Percentiles rank a stretch among this genome's conserved stretches.
Conservation (phyloP, 2,329 filamentous ascomycete species). For the Pezicula neosporulosa region DNA sequence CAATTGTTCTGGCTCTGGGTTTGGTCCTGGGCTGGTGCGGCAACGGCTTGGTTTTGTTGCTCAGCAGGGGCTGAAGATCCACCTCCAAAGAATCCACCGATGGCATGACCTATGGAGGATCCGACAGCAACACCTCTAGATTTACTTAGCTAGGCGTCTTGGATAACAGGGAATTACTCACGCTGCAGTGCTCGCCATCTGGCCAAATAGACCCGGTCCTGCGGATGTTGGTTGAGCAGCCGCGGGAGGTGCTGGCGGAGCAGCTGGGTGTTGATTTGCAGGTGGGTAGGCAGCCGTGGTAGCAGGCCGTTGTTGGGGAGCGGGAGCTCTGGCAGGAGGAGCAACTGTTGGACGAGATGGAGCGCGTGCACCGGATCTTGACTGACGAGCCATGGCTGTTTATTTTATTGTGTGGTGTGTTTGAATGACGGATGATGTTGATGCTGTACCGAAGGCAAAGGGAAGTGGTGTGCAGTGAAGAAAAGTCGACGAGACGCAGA, state of each 20-base stretch:
- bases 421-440: conserved; percentile 1
- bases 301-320: conserved; percentile 60
- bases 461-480: background rate
- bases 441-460: too few species aligned
- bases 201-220: conserved; percentile 84
- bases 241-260: conserved; percentile 45
- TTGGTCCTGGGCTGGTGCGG: conserved; percentile 48
- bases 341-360: conserved; percentile 64
- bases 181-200: conserved; percentile 98
- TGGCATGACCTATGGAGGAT: conserved; percentile 90
- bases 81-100: conserved; percentile 84
- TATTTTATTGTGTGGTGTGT: background rate
- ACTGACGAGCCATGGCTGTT: conserved; percentile 71
- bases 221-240: conserved; percentile 40
- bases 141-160: conserved; percentile 18
- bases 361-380: conserved; percentile 61
- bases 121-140: conserved; percentile 91
- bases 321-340: conserved; percentile 47
- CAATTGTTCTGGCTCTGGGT: conserved; percentile 48
- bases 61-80: conserved; percentile 58
- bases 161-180: conserved; percentile 51
- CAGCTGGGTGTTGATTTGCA: conserved; percentile 42
- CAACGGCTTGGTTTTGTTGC: conserved; percentile 44
- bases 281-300: conserved; percentile 57
- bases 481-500: background rate